Base-by-base conservation (phyloP, 2,329 filamentous ascomycete species). In the Byssochlamys sp. region DNA sequence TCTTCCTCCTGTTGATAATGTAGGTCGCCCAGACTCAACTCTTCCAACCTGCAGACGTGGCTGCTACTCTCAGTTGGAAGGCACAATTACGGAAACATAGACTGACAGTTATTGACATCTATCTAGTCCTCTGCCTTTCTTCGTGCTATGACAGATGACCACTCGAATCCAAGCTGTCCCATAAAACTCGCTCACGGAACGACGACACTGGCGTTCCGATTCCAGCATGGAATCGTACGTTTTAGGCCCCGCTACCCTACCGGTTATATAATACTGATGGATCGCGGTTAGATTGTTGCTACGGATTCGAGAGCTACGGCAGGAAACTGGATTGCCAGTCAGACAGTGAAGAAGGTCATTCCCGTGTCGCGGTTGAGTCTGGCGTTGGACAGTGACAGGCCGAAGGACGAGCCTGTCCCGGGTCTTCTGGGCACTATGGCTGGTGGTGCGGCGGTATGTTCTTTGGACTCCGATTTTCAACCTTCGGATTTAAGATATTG, bases 151-250 rank as follows among this genome's bases (percentile, higher is more conserved):
- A 97, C 94, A 66, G 94, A 99, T 80, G 94, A 99, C 83, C 87
- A 91, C 76, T 87, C 91, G 68, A 99, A 99, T 81, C 91, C 94
- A 59, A 85, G 89, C 77, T 96, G 91, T 77, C 94, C 94, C 67
- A 99, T 99, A 84, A 99, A 99, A 84, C 91, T 99, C 69, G 94
- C 94, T 63, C 94, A 99, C 84, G 94, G 94, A 72, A 99, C 94
- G 61, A 99, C 94, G 59, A 99, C 94, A 55, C 86, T 99, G 61
- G 92, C 91, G 62, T 99, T 99, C 83, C 87, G 92, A 73, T 99
- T 97, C 83, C 86, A 97, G 79, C 91, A 91, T 69, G 94, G 94
- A 72, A 97, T 99, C 78, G 71, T 74, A 74, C 62, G 70, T 63
- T 52, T 14, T 52, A 58, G 25, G 35, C 24, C 33, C 53, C 51